Evolutionary conservation across 148 eudicot genomes (phyloP), one percentile per base, ranked within the genome.

Genomic region (Nepenthes gracilis): DNA sequence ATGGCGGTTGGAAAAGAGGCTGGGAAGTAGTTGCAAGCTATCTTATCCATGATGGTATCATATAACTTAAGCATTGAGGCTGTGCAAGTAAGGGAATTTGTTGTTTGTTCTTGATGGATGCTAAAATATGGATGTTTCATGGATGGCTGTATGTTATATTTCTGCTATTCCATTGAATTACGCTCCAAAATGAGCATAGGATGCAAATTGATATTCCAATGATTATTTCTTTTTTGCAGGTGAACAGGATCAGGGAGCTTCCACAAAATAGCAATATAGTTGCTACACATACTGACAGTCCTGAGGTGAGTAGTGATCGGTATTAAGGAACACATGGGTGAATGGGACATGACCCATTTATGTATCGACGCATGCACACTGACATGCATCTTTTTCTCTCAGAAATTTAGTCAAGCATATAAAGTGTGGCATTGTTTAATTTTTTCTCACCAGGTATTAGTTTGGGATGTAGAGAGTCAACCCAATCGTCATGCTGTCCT

Each of bases 251-350:
- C 75, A 74, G 96, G 77, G 98, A 92, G 67, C 84, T 92, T 63
- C 96, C 98, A 5, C 96, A 88, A 73, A 82, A 88, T 57, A 85
- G 84, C 75, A 85, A 92, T 72, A 92, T 92, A 68, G 87, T 92
- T 62, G 98, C 98, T 57, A 92, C 98, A 57, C 98, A 92, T 70
- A 92, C 98, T 12, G 98, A 92, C 72, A 86, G 96, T 73, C 98
- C 98, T 54, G 88, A 92, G 78, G 98, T 92, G 59, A 73, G 81
- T 73, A 23, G 12, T 33, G 1, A 10, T 9, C 32, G 2, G 48
- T 47, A 14, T 23, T 40, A 43, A 40, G 45, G 12, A 13, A 5
- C 55, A 52, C 55, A 52, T 52, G 8, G 45, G 8, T 40, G 8
- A 40, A 40, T 23, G 23, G 23, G 23, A 40, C 45, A 3, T 4